Base-by-base conservation (phyloP, 1,284 basidiomycete genomes). In the Coniferiporia sulphurascens region DNA sequence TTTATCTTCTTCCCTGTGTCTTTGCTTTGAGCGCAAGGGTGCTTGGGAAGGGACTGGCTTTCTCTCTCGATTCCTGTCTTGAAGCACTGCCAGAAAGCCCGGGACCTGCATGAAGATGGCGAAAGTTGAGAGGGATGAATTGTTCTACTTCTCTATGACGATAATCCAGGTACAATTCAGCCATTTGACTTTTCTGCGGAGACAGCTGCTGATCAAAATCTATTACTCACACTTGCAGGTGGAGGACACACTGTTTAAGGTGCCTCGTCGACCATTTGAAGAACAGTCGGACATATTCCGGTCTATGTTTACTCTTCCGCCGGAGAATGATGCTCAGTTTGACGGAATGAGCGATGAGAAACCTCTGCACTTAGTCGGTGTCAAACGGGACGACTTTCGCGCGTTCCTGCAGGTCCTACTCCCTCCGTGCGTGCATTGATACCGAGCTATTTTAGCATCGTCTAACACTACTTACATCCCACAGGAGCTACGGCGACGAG, bases 401-500 rank as follows among this genome's bases (percentile, higher is more conserved):
- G 34, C 61, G 4, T 62, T 62, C 48, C 46, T 62, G 48, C 46
- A 59, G 32, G 61, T 59, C 32, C 43, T 62, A 10, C 36, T 59
- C 17, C 61, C 56, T 21, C 61, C 57, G 61, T 62, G 43, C 22
- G 61, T 62, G 17, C 17, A 15, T n/a, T 36, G 27, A 27, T 10
- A 8, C 17, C 22, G 34, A 38, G 35, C 46, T 27, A 27, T 27
- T 27, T 27, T 27, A 5, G 27, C 27, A 27, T 5, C 27, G 27
- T 27, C 27, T 27, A 27, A 27, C 13, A 17, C 17, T 49, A 21
- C 13, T 41, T 22, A 6, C 21, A 3, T 3, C 43, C 43, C 50
- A 13, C 10, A 69, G 68, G 54, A 58, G 64, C 48, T 58, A 63
- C 19, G 53, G 56, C 32, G 53, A 59, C 4, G 65, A 64, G 19